These are phyloP conservation scores for Ogataea zsoltii DNA, from an alignment of 805 yeast species.

Conservation along the genomic window DNA sequence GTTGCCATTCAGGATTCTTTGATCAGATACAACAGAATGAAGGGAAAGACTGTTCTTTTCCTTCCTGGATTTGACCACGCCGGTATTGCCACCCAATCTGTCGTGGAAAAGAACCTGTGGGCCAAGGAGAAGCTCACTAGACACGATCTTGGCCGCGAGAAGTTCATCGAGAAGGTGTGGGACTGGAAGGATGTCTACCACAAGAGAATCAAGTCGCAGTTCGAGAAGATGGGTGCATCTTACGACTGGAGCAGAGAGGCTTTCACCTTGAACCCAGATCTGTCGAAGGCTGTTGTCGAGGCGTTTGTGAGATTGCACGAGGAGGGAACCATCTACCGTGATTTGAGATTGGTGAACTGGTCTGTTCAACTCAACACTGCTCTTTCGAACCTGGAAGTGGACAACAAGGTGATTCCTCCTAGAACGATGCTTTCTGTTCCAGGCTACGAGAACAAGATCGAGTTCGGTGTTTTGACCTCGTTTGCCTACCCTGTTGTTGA, in stretches of 20 bases:
- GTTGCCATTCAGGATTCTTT: conserved; percentile 92
- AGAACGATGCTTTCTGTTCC: conserved; percentile 83
- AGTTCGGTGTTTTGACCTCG: conserved; percentile 96
- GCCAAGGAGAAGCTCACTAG: conserved; percentile 84
- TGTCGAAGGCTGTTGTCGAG: conserved; percentile 80
- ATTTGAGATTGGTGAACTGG: conserved; percentile 93
- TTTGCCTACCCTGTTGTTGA: conserved; percentile 88
- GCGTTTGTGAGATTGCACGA: conserved; percentile 91
- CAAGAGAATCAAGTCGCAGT: conserved; percentile 77
- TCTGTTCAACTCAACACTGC: conserved; percentile 93
- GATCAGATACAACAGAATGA: conserved; percentile 94
- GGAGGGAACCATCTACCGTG: conserved; percentile 94
- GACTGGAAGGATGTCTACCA: conserved; percentile 98
- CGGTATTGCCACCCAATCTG: conserved; percentile 98
- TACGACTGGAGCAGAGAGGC: conserved; percentile 96
- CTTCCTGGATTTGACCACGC: conserved; percentile 99
- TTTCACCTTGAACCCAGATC: conserved; percentile 81
- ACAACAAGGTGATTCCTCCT: conserved; percentile 84
- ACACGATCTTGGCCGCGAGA: conserved; percentile 94
- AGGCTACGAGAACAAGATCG: conserved; percentile 84
- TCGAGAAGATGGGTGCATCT: conserved; percentile 89
- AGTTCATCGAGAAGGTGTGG: conserved; percentile 87
- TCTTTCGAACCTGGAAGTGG: conserved; percentile 93
- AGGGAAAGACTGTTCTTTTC: conserved; percentile 89
- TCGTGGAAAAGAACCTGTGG: conserved; percentile 95